These are phyloP conservation scores for Colletotrichum godetiae DNA, from an alignment of 2,329 filamentous ascomycete species.

Conservation along the genomic window DNA sequence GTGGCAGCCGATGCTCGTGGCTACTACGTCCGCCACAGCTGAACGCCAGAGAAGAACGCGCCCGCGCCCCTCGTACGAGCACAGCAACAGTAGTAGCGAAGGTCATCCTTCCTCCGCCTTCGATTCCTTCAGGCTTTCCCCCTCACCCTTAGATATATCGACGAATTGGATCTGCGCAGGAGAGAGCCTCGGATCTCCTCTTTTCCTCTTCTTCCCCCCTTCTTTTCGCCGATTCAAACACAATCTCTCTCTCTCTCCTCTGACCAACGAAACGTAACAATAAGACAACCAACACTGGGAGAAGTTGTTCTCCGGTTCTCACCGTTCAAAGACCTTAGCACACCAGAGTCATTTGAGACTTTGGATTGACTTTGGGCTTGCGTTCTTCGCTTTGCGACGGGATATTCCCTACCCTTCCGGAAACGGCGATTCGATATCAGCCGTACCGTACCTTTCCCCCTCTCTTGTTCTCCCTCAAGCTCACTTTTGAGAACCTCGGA, in stretches of 20 bases:
- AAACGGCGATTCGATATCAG: slow-evolving; percentile 8
- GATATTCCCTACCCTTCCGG: slow-evolving; percentile 28
- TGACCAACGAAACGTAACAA: neutral
- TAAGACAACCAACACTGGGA: neutral
- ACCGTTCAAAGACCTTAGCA: slow-evolving; percentile 1
- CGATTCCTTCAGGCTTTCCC: slow-evolving; percentile 13
- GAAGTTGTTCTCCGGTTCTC: neutral
- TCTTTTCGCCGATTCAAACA: neutral
- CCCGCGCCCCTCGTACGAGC: slow-evolving; percentile 30
- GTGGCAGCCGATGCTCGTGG: slow-evolving; percentile 36
- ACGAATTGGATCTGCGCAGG: slow-evolving; percentile 17
- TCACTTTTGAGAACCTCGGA: neutral
- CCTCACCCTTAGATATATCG: slow-evolving; percentile 26
- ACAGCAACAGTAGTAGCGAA: slow-evolving; percentile 11
- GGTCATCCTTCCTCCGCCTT: neutral
- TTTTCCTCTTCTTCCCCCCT: neutral
- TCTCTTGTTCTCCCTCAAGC: neutral
- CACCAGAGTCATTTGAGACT: slow-evolving; percentile 8
- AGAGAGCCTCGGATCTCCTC: slow-evolving; percentile 8
- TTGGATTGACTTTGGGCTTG: slow-evolving; percentile 6
- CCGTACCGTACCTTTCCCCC: neutral
- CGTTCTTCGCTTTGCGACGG: slow-evolving; percentile 18
- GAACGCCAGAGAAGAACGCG: slow-evolving; percentile 35
- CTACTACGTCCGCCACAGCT: slow-evolving; percentile 38
- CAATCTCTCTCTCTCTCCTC: neutral